These are phyloP conservation scores for Marasmius sp. DNA, from an alignment of 1,284 basidiomycete genomes.

Conservation along the genomic window DNA sequence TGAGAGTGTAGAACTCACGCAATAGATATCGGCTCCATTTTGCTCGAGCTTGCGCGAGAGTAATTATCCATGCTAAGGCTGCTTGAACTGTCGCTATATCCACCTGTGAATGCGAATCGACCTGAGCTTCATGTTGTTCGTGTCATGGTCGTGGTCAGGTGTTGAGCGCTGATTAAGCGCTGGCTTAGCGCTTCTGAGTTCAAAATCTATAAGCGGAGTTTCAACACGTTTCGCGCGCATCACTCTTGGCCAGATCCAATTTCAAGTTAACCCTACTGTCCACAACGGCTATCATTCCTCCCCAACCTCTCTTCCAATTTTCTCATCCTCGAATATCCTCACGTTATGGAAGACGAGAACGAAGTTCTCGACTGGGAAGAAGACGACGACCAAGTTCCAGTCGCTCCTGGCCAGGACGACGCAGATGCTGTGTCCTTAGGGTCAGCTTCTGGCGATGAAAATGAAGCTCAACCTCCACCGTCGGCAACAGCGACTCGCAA, in stretches of 20 bases:
- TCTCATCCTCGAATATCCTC: not conserved
- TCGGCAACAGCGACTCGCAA: not conserved
- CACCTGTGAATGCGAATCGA: too few relatives aligned
- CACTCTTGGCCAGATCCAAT: too few relatives aligned
- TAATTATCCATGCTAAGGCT: not conserved
- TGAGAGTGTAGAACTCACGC: slow-evolving; percentile 29
- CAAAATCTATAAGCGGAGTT: too few relatives aligned
- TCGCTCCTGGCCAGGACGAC: slow-evolving; percentile 39
- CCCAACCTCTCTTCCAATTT: not conserved
- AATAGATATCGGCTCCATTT: slow-evolving; percentile 39
- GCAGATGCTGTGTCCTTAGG: slow-evolving; percentile 62
- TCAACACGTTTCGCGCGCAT: too few relatives aligned
- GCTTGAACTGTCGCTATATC: too few relatives aligned
- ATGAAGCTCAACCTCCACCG: slow-evolving; percentile 39
- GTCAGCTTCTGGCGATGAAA: slow-evolving; percentile 67
- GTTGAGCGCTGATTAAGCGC: too few relatives aligned
- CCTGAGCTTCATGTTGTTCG: too few relatives aligned
- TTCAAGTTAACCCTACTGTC: not conserved
- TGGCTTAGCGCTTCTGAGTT: too few relatives aligned
- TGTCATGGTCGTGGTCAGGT: too few relatives aligned
- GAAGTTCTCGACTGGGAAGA: slow-evolving; percentile 78
- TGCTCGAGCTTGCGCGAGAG: not conserved
- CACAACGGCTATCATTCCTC: not conserved
- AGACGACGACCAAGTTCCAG: slow-evolving; percentile 51
- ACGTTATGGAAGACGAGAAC: slow-evolving; percentile 33